Base-by-base conservation (phyloP, 164 flowering plant genomes). In the Umbellularia californica region DNA sequence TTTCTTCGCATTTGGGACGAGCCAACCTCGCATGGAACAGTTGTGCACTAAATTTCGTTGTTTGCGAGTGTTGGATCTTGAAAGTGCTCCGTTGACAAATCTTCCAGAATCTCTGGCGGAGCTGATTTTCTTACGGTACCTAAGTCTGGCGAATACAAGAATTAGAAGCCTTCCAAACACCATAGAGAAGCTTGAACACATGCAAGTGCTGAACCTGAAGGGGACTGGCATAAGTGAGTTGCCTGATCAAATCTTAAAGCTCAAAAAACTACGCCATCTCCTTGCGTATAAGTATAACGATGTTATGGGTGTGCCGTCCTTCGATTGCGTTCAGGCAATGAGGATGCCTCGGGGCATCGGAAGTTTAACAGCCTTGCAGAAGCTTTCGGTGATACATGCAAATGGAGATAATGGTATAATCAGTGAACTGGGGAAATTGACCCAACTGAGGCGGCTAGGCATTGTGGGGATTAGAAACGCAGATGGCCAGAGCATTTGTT, bases 191-290 rank as follows among this genome's bases (percentile, higher is more conserved):
- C 74, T 76, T 22, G 9, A 51, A 17, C 55, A 58, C 28, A 62
- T 76, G 2, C 20, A 51, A 50, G n/a, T 50, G 5, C 63, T 76
- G 51, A 50, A 76, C 65, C 55, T 76, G 28, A 66, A 65, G 50
- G 20, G 58, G 2, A 51, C 71, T 50, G 4, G 10, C 24, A 22
- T 76, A 14, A 11, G 7, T 55, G 51, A 76, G 33, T 41, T 76
- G 35, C 78, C 78, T 13, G 50, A 10, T 5, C 65, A 65, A 52
- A 76, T 76, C 17, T 2, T 65, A 22, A 71, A 71, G 71, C 74
- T 76, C 9, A 14, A 33, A 28, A 33, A 27, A 28, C 70, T 76
- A 7, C 55, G 74, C 24, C 64, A 76, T 70, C 65, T 76, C 27
- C 65, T 76, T 11, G 74, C 47, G 2, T 35, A 35, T 6, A 35